Evolutionary conservation across 371 early-diverging fungal species (phyloP), one percentile per base, ranked within the genome.

Genomic region (Coemansia sp.): DNA sequence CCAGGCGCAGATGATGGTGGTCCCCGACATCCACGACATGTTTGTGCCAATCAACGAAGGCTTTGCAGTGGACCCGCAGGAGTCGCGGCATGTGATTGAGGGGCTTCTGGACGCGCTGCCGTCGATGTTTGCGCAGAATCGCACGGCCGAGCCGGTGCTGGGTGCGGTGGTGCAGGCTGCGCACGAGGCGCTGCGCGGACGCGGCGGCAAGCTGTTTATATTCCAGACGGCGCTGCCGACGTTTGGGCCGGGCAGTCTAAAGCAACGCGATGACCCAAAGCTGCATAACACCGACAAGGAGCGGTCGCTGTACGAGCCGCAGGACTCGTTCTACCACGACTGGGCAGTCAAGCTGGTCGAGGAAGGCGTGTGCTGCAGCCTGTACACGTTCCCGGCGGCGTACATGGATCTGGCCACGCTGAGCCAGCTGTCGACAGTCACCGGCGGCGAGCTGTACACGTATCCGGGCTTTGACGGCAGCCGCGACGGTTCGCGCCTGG

Each of bases 1-100:
- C 35, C 90, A 94, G 68, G 88, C 94, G 5, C 92, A 92, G 70
- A 93, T 98, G 94, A 82, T 97, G 83, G 90, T 96, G n/a, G 93
- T 98, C 2, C 83, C 94, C 0, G 99, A 98, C 77, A 77, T 94
- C 26, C 72, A 87, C 40, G 97, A 98, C 67, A 80, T 93, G 30
- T 98, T 98, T 85, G 89, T 95, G 13, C 99, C 99, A 1, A 75
- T 96, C 9, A 83, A 86, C 57, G 88, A 88, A 8, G 98, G 93
- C 54, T 83, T 90, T 78, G 81, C 94, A 40, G 96, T 95, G 4
- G 90, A 93, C 65, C 93, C 95, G 4, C 70, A 67, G 5, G 87
- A 87, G 63, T 90, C 93, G 16, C 71, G 71, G 81, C 81, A 77
- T 60, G 73, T 88, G 7, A 93, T 96, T 58, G 90, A 90, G 66